Base-by-base conservation (phyloP, 2,329 filamentous ascomycete species). In the Fusarium cyanostomum region DNA sequence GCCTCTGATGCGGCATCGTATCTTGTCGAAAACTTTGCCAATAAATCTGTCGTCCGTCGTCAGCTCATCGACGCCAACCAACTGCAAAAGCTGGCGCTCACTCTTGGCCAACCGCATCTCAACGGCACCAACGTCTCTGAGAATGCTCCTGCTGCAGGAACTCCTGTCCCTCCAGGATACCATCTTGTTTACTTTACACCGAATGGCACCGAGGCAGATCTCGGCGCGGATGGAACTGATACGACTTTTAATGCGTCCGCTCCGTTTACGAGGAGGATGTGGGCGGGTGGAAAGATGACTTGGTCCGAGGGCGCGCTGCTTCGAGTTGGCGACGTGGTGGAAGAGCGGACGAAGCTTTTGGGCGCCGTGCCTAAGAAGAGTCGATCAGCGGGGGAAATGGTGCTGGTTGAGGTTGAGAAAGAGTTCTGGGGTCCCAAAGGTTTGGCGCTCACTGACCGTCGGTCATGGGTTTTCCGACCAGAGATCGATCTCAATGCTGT, bases 161-260 rank as follows among this genome's bases (percentile, higher is more conserved):
- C 84, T 0, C 80, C 81, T 0, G 59, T 89, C 1, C 86, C 86
- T 0, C 80, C 84, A 0, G 86, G 84, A 2, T 86, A 88, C 62
- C 87, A 90, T 67, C 78, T 90, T 0, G 82, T 82, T 0, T 90
- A 89, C 71, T 89, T 90, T 69, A 88, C 86, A 0, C 86, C 87
- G 0, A 75, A 76, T 0, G 82, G 83, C 5, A 59, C 84, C 0
- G 87, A 89, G 66, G 59, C 70, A 1, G 79, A 84, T 7, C 78
- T 90, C 1, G 86, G 86, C 0, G 59, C 71, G 0, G 87, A 90
- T 71, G 88, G 88, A 12, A 87, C 84, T 0, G 87, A 90, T 73
- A 75, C 71, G 1, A 82, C 82, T 0, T 89, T 86, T 70, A 89
- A 88, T 64, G 82, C 86, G 0, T 80, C 84, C 0, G 59, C 75